Conservation (phyloP, 352 stramenopile species). For the Pythium sp. region DNA sequence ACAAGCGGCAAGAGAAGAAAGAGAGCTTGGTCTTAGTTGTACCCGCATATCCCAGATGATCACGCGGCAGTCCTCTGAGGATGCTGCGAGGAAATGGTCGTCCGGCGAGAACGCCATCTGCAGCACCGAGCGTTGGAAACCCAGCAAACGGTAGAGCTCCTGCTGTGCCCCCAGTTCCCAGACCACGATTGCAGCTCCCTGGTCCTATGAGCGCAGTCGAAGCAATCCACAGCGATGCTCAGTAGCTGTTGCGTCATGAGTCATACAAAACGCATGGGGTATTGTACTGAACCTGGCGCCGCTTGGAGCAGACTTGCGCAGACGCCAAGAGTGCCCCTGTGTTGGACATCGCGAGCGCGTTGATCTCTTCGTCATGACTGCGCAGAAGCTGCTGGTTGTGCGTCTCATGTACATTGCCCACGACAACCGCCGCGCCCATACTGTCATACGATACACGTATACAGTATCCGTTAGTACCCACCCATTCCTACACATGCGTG, state of each 20-base stretch:
- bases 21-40: neutral
- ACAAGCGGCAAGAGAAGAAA: neutral
- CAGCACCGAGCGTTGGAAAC: constrained; percentile 60
- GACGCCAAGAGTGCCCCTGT: constrained; percentile 40
- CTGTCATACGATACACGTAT: constrained; percentile 14
- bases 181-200: constrained; percentile 38
- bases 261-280: neutral
- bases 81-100: constrained; percentile 71
- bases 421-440: constrained; percentile 52
- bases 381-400: constrained; percentile 55
- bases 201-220: constrained; percentile 20
- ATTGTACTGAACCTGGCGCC: constrained; percentile 17
- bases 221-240: no score
- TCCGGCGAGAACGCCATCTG: constrained; percentile 75
- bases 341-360: constrained; percentile 39
- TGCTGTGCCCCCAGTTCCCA: constrained; percentile 43
- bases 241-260: neutral
- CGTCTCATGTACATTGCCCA: constrained; percentile 47
- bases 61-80: constrained; percentile 59
- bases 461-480: neutral
- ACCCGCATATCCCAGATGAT: constrained; percentile 79
- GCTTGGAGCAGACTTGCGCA: constrained; percentile 39
- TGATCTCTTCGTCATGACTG: constrained; percentile 58
- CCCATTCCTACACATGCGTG: neutral
- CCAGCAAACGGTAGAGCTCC: constrained; percentile 51